phyloP scores from a whole-genome alignment of 1,284 basidiomycete genomes.

The Macrocystidia cucumis region DNA sequence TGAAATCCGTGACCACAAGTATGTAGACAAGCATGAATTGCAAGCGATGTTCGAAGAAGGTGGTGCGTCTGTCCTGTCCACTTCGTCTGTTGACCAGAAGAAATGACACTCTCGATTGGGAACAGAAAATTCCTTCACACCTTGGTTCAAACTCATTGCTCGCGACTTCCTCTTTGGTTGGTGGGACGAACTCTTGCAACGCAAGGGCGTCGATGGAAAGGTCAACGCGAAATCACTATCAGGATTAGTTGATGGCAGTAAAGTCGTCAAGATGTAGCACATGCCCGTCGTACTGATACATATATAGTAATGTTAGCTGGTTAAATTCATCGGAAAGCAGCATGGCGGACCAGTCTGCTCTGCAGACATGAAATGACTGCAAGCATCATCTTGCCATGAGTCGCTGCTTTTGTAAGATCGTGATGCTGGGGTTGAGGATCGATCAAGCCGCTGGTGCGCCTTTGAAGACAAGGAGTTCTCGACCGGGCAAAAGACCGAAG shows the following conservation, averaged over 20 bases:
- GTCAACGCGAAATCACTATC: constrained; percentile 62
- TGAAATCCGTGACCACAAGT: constrained; percentile 89
- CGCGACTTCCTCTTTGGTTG: constrained; percentile 96
- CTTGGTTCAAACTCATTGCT: constrained; percentile 99
- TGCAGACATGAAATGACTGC: too few species aligned
- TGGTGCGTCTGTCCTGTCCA: constrained; percentile 34
- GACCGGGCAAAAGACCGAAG: constrained; percentile 27
- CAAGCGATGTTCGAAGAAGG: constrained; percentile 85
- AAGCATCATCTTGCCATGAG: too few species aligned
- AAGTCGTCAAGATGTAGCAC: constrained; percentile 73
- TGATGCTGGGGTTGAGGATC: neutral
- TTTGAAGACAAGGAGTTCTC: constrained; percentile 39
- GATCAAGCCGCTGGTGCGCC: constrained; percentile 11
- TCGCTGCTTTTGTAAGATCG: too few species aligned
- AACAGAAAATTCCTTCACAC: constrained; percentile 85
- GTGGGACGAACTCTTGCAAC: constrained; percentile 87
- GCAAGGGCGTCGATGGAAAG: constrained; percentile 51
- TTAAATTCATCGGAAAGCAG: too few species aligned
- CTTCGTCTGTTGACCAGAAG: constrained; percentile 1
- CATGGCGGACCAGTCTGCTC: too few species aligned
- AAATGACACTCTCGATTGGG: constrained; percentile 9
- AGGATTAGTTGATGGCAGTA: constrained; percentile 64
- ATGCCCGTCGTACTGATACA: too few species aligned
- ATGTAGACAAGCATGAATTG: constrained; percentile 87
- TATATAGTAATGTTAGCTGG: too few species aligned